A percentile compares a stretch with the other conserved stretches of the same genome.
Conservation (phyloP, 1,284 basidiomycete genomes). For the Puccinia novopanici region DNA sequence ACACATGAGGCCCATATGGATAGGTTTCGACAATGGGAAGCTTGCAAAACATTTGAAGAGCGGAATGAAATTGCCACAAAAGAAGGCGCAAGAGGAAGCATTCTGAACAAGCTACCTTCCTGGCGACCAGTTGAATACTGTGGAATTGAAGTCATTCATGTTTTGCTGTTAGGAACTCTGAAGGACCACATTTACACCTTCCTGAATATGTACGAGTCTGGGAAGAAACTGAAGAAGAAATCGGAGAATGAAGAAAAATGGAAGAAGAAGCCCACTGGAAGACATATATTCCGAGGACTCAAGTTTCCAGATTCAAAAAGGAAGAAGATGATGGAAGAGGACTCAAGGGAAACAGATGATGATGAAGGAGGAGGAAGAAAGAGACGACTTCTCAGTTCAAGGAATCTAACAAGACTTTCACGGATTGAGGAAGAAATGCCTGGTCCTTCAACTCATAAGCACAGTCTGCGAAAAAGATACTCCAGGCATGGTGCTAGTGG, state of each 20-base stretch:
- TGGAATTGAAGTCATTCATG: no score
- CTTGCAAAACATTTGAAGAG: background rate
- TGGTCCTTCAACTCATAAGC: background rate
- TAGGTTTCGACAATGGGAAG: background rate
- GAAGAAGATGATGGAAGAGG: background rate
- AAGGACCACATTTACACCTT: background rate
- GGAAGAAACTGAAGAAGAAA: background rate
- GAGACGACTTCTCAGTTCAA: background rate
- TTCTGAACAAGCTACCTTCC: conserved; percentile 5
- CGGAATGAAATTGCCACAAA: background rate
- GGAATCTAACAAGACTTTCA: background rate
- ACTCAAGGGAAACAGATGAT: background rate
- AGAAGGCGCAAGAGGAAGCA: conserved; percentile 20
- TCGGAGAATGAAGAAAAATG: no score
- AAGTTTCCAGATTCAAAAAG: no score
- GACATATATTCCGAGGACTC: background rate
- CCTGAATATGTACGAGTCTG: background rate
- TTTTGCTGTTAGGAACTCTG: no score
- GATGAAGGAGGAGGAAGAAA: background rate
- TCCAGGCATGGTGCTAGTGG: no score
- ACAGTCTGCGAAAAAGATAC: no score
- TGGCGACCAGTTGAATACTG: no score
- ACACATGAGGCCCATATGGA: conserved; percentile 16
- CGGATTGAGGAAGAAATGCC: background rate
- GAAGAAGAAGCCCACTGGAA: background rate